A percentile compares a stretch with the other conserved stretches of the same genome.
These are phyloP conservation scores for Scenedesmus sp. DNA, from an alignment of 163 green algal species.

Conservation along the genomic window DNA sequence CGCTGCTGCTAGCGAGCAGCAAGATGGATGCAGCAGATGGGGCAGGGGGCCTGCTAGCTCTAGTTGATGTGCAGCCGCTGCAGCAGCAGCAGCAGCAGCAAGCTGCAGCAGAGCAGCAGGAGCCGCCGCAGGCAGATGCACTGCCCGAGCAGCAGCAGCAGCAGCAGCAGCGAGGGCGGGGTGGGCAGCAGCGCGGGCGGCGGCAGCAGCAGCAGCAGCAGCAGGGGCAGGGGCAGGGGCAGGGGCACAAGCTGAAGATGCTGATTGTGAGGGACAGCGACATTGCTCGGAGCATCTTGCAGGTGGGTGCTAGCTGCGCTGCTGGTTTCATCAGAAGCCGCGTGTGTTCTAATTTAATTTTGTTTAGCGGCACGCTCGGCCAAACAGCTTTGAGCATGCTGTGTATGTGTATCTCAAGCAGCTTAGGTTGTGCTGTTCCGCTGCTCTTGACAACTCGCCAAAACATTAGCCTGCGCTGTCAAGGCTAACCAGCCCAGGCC, in stretches of 20 bases:
- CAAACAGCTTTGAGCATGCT: no score
- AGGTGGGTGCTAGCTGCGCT: constrained; percentile 19
- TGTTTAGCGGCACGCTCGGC: no score
- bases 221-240: background rate
- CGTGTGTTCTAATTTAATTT: no score
- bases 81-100: constrained; percentile 4
- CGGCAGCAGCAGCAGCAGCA: constrained; percentile 22
- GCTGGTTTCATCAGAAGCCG: background rate
- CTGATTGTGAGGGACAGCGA: constrained; percentile 36
- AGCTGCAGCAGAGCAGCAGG: background rate
- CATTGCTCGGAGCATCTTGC: constrained; percentile 24
- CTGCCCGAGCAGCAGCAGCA: background rate
- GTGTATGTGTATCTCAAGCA: no score
- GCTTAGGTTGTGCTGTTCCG: no score
- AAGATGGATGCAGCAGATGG: constrained; percentile 39
- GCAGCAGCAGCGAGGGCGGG: background rate
- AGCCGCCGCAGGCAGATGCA: background rate
- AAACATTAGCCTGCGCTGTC: no score
- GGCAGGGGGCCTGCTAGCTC: constrained; percentile 11
- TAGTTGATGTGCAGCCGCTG: constrained; percentile 23
- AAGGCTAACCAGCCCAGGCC: no score
- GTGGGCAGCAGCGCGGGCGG: background rate
- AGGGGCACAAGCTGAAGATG: background rate
- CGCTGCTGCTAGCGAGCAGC: background rate
- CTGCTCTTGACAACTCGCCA: no score